Conservation (phyloP, 257 asterid species). For the Solanum paucissectum region DNA sequence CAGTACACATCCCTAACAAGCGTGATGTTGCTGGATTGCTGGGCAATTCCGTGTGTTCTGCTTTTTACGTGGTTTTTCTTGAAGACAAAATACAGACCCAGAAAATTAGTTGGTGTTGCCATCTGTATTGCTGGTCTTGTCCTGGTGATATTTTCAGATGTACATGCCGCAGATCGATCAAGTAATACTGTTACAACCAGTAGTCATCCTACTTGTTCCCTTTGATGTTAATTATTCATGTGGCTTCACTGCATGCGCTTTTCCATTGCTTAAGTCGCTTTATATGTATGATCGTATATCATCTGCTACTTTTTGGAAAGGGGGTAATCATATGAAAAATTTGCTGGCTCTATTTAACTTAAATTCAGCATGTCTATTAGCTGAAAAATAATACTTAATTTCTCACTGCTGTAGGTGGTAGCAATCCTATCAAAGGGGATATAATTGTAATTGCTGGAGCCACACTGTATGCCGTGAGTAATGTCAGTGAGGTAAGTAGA, state of each 20-base stretch:
- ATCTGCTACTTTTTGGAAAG: neutral
- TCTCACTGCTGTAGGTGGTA: slow-evolving; percentile 45
- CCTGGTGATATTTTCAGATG: slow-evolving; percentile 73
- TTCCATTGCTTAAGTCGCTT: neutral
- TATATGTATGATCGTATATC: neutral
- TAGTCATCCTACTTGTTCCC: neutral
- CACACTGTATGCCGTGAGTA: slow-evolving; percentile 74
- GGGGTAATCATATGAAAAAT: neutral
- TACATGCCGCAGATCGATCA: slow-evolving; percentile 68
- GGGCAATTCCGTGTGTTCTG: slow-evolving; percentile 92
- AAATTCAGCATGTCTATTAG: neutral
- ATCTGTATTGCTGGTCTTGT: slow-evolving; percentile 79
- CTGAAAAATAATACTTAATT: neutral
- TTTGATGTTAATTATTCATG: neutral
- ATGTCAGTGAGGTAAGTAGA: slow-evolving; percentile 73
- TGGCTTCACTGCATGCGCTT: neutral
- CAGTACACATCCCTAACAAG: slow-evolving; percentile 93
- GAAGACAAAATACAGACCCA: slow-evolving; percentile 64
- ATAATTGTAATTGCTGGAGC: slow-evolving; percentile 77
- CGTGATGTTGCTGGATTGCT: slow-evolving; percentile 91
- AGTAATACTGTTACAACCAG: slow-evolving; percentile 24
- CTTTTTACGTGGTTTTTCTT: slow-evolving; percentile 75
- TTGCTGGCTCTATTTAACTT: neutral
- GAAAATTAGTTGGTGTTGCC: slow-evolving; percentile 51
- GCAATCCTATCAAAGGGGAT: slow-evolving; percentile 77